phyloP scores from a whole-genome alignment of 1,139 yeast species.

The Pichia norvegensis region DNA sequence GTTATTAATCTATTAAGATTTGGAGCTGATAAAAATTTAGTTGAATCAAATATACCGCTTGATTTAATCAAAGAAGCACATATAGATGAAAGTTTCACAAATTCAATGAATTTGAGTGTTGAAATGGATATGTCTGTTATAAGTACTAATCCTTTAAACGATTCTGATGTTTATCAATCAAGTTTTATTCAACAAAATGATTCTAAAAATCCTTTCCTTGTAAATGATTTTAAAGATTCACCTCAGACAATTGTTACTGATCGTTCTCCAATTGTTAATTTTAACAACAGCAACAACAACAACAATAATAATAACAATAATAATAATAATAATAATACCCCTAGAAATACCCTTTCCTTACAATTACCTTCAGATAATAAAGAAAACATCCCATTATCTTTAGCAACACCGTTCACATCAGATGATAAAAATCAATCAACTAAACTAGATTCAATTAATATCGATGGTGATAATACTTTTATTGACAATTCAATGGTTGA shows the following conservation, averaged over 20 bases:
- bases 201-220: conserved; percentile 6
- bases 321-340: conserved; percentile 5
- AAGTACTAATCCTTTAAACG: background rate
- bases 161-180: background rate
- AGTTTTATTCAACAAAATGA: background rate
- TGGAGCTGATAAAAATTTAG: conserved; percentile 36
- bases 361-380: conserved; percentile 20
- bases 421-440: background rate
- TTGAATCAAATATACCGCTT: conserved; percentile 18
- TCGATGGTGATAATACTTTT: background rate
- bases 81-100: conserved; percentile 10
- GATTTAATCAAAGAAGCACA: conserved; percentile 23
- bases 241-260: conserved; percentile 10
- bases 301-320: background rate
- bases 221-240: conserved; percentile 1
- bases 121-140: background rate
- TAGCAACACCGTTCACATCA: background rate
- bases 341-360: background rate
- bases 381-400: conserved; percentile 22
- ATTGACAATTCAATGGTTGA: background rate
- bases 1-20: conserved; percentile 26
- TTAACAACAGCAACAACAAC: no score
- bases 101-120: background rate
- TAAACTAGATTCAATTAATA: conserved; percentile 1
- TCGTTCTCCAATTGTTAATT: conserved; percentile 5